Evolutionary conservation across 2,329 filamentous ascomycete genomes (phyloP).

Genomic region (Botryotinia narcissicola): DNA sequence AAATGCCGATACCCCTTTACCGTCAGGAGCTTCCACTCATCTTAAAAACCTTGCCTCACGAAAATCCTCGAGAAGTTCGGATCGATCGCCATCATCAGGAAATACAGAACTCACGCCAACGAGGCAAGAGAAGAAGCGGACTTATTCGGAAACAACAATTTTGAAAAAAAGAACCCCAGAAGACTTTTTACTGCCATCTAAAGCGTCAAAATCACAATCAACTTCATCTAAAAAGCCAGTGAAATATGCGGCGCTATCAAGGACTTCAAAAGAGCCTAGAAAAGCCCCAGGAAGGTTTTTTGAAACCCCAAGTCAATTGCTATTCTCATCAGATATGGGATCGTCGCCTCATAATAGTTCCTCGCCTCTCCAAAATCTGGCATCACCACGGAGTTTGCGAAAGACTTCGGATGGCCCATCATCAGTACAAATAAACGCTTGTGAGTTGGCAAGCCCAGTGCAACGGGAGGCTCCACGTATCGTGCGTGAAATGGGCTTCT

Average conservation of each 20-base stretch:
- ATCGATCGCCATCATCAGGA: not conserved
- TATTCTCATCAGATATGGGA: not conserved
- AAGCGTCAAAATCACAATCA: not conserved
- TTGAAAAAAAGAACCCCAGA: not conserved
- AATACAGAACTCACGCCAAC: not conserved
- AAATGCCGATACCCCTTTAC: not conserved
- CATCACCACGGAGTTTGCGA: not conserved
- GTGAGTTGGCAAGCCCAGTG: not conserved
- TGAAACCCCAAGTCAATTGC: conserved; percentile 17
- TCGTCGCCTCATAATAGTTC: not conserved
- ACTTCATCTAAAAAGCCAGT: not conserved
- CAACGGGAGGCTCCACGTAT: not conserved
- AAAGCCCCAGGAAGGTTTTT: conserved; percentile 11
- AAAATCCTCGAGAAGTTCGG: not conserved
- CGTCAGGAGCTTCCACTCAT: not conserved
- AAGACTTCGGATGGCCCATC: not conserved
- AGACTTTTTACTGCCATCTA: not conserved
- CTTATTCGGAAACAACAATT: not conserved
- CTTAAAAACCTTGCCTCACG: not conserved
- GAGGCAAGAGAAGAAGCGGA: not conserved
- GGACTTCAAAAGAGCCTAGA: not conserved
- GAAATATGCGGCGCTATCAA: not conserved
- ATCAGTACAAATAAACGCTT: not conserved
- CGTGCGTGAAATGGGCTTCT: not conserved
- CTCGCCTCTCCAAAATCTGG: not conserved